phyloP scores from a whole-genome alignment of 495 filamentous ascomycete genomes.

The Tuber microsphaerosporum region DNA sequence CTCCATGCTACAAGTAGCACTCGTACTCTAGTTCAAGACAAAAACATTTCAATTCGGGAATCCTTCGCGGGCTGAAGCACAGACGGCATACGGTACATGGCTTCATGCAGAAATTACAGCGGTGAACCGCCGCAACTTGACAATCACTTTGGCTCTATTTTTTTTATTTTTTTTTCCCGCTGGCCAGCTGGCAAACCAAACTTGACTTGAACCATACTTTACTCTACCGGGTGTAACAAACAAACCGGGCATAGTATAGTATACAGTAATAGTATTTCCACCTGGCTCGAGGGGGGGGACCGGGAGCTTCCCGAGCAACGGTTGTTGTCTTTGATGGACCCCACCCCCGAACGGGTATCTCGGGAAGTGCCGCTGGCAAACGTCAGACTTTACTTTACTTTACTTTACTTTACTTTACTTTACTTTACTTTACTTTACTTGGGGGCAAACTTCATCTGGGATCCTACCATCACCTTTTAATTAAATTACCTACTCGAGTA shows the following conservation, averaged over 20 bases:
- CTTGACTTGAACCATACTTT: neutral
- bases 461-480: neutral
- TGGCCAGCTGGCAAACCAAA: neutral
- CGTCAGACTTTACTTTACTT: neutral
- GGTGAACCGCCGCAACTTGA: neutral
- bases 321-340: neutral
- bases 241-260: neutral
- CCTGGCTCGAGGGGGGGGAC: neutral
- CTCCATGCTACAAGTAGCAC: too few species aligned
- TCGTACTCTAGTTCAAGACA: too few species aligned
- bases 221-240: neutral
- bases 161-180: too few species aligned
- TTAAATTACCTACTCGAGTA: too few species aligned
- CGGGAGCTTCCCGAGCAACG: neutral
- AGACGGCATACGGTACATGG: neutral
- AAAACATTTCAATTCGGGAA: neutral
- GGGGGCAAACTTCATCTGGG: neutral
- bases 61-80: neutral
- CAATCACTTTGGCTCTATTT: too few species aligned
- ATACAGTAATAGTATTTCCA: neutral
- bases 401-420: too few species aligned
- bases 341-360: neutral
- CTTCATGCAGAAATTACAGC: neutral
- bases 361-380: constrained; percentile 1
- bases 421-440: too few species aligned